These are phyloP conservation scores for Achaetomiella virescens DNA, from an alignment of 495 filamentous ascomycete species.

Conservation along the genomic window DNA sequence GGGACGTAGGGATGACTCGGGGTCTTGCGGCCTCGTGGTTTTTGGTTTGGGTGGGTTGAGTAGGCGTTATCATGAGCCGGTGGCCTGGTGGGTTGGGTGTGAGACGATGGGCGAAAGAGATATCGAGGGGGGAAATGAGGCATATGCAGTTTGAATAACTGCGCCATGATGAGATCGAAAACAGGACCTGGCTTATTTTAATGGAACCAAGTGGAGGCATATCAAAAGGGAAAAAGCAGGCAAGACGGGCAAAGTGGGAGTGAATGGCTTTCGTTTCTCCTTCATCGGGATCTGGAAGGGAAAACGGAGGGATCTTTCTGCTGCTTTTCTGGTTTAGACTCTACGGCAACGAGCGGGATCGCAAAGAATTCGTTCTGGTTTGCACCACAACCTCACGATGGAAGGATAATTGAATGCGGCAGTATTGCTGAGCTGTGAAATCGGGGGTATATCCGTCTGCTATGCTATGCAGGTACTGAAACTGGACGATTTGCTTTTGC, in stretches of 20 bases:
- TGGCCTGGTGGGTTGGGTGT: background rate
- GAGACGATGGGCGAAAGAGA: background rate
- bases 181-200: background rate
- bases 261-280: too few species aligned
- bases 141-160: too few species aligned
- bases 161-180: too few species aligned
- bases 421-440: background rate
- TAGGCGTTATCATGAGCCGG: background rate
- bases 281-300: background rate
- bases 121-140: too few species aligned
- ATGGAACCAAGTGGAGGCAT: background rate
- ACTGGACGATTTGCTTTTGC: background rate
- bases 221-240: background rate
- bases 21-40: background rate
- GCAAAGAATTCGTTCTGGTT: background rate
- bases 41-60: too few species aligned
- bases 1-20: background rate
- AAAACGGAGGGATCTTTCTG: background rate
- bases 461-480: background rate
- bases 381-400: background rate
- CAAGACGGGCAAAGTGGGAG: background rate
- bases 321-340: background rate
- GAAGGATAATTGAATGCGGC: background rate
- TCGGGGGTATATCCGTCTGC: background rate
- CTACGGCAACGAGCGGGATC: constrained; percentile 8